Evolutionary conservation across 2,329 filamentous ascomycete species (phyloP).

Genomic region (Colletotrichum plurivorum): DNA sequence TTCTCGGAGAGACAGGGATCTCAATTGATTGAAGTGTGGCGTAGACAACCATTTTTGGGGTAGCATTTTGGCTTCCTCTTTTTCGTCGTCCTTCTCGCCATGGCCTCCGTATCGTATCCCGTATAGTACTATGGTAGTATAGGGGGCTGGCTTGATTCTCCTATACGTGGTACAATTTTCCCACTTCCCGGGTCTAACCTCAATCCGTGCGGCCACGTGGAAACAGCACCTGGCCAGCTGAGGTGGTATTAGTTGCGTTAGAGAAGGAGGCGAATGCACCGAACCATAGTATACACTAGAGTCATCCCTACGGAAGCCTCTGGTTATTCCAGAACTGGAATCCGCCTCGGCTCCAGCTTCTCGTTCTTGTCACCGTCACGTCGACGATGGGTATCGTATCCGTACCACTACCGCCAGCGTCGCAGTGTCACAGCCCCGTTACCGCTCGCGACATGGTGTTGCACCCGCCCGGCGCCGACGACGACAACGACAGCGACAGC

Average conservation of each 20-base stretch:
- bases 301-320: background rate
- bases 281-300: background rate
- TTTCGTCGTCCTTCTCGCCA: background rate
- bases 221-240: constrained; percentile 3
- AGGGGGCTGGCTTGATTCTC: constrained; percentile 5
- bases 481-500: background rate
- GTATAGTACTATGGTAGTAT: no score
- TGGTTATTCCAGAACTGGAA: background rate
- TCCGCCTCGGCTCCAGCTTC: constrained; percentile 6
- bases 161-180: constrained; percentile 27
- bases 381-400: background rate
- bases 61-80: constrained; percentile 8
- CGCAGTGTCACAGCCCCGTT: background rate
- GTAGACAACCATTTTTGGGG: constrained; percentile 1
- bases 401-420: background rate
- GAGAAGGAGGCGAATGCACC: no score
- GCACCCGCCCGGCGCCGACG: background rate
- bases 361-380: constrained; percentile 10
- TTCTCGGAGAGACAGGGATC: constrained; percentile 18
- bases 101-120: background rate
- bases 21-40: constrained; percentile 12
- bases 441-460: background rate
- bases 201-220: constrained; percentile 34
- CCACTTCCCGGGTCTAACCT: constrained; percentile 31
- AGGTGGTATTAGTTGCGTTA: no score